Conservation (phyloP, 2,329 filamentous ascomycete genomes). For the Hypoxylon sp. region DNA sequence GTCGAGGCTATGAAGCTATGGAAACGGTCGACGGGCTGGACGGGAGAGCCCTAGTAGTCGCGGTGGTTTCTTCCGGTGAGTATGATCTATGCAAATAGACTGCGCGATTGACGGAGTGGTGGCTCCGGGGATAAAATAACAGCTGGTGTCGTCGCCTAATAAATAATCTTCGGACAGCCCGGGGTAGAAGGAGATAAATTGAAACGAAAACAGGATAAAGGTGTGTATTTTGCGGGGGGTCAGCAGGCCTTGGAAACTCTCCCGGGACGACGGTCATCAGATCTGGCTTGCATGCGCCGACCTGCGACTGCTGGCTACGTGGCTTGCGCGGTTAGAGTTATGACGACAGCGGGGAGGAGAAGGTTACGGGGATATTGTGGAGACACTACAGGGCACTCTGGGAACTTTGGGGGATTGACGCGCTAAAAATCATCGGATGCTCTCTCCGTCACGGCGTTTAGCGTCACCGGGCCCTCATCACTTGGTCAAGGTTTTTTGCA, state of each 20-base stretch:
- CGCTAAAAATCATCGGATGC: slow-evolving; percentile 25
- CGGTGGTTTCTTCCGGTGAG: background rate
- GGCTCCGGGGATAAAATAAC: background rate
- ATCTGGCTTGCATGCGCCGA: slow-evolving; percentile 36
- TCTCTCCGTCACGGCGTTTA: slow-evolving; percentile 18
- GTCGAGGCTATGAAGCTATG: background rate
- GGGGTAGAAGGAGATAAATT: slow-evolving; percentile 1
- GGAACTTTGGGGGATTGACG: slow-evolving; percentile 1
- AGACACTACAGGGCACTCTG: background rate
- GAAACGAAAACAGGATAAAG: background rate
- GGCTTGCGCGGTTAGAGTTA: slow-evolving; percentile 36
- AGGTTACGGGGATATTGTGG: slow-evolving; percentile 26
- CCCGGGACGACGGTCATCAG: slow-evolving; percentile 39
- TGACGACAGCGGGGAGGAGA: slow-evolving; percentile 37
- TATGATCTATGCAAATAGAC: background rate
- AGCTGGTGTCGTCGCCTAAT: background rate
- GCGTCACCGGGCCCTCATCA: slow-evolving; percentile 35
- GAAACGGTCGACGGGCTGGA: background rate
- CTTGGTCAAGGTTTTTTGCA: slow-evolving; percentile 31
- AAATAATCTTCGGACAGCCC: too few relatives aligned
- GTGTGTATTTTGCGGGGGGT: slow-evolving; percentile 32
- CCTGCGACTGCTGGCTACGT: background rate
- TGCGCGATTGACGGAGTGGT: background rate
- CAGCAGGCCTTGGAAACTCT: slow-evolving; percentile 28
- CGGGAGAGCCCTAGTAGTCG: background rate